Evolutionary conservation across 2,329 filamentous ascomycete species (phyloP), one percentile per base, ranked within the genome.

Genomic region (Aureobasidium pullulans): DNA sequence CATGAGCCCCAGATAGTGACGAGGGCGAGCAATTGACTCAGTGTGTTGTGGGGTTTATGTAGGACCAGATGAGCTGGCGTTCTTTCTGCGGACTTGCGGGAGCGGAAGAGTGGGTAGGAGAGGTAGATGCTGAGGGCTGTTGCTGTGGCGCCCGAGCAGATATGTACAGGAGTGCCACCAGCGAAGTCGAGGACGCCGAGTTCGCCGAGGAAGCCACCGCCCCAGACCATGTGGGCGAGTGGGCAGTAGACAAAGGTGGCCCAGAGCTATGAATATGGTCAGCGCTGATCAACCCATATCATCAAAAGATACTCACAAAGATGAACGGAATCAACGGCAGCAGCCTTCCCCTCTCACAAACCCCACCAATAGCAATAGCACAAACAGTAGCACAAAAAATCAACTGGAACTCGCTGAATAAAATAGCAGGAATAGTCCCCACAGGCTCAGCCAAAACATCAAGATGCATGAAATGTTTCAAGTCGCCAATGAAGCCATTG

Each of bases 1-100:
- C 77, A 81, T 0, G 76, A 75, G 32, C 77, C 77, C 77, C 77
- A 80, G 59, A 79, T 80, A 58, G 76, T 77, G 57, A 79, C 75
- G 66, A 80, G 68, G 2, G 77, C 73, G 4, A 80, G 65, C 4
- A 80, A 66, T 60, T 80, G 77, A 61, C 72, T 77, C 43, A 79
- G 71, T 5, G 75, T 75, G 61, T 79, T 80, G 34, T 78, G 76
- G 0, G 77, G 77, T 3, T 75, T 71, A 61, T 80, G 77, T 15
- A 80, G 69, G 15, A 72, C 72, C 31, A 80, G 69, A 62, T 79
- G 77, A 1, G 73, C 72, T 1, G 78, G 78, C 1, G 77, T 80
- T 9, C 78, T 72, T 6, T 66, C 66, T 6, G 68, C 66, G 1
- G 77, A 79, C 46, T 72, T 74, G 19, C 72, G 71, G n/a, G 76